Evolutionary conservation across 257 asterid species (phyloP).

Genomic region (Solanum habrochaites): DNA sequence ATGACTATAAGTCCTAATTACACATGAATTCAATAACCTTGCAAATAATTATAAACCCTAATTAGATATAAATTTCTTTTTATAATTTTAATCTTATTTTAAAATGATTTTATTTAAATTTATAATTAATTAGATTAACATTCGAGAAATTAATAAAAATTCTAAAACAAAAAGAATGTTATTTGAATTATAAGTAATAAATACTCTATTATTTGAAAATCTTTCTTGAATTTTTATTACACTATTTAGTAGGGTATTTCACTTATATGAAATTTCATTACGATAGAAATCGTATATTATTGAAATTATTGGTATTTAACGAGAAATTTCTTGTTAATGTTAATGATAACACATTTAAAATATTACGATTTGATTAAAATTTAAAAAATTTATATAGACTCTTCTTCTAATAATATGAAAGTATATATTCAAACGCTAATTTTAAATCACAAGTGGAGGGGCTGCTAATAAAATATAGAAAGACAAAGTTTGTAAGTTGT

Average conservation of each 20-base stretch:
- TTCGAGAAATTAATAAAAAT: not conserved
- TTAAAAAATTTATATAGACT: too few relatives aligned
- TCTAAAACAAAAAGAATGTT: not conserved
- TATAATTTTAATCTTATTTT: not conserved
- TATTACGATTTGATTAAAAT: too few relatives aligned
- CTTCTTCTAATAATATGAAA: too few relatives aligned
- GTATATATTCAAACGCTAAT: not conserved
- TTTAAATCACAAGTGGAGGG: too few relatives aligned
- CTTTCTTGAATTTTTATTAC: not conserved
- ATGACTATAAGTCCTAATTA: not conserved
- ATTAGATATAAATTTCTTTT: not conserved
- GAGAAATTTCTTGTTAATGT: not conserved
- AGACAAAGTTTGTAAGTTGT: not conserved
- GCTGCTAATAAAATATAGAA: not conserved
- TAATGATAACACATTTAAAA: too few relatives aligned
- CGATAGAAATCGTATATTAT: too few relatives aligned
- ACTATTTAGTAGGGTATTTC: not conserved
- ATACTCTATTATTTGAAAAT: not conserved
- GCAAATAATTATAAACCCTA: not conserved
- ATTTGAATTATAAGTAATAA: not conserved
- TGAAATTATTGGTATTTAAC: not conserved
- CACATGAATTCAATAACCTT: not conserved
- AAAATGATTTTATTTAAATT: too few relatives aligned
- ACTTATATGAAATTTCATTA: not conserved
- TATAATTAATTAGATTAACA: not conserved